phyloP scores from a whole-genome alignment of 768 basidiomycete species.

The Phanerochaete sordida region DNA sequence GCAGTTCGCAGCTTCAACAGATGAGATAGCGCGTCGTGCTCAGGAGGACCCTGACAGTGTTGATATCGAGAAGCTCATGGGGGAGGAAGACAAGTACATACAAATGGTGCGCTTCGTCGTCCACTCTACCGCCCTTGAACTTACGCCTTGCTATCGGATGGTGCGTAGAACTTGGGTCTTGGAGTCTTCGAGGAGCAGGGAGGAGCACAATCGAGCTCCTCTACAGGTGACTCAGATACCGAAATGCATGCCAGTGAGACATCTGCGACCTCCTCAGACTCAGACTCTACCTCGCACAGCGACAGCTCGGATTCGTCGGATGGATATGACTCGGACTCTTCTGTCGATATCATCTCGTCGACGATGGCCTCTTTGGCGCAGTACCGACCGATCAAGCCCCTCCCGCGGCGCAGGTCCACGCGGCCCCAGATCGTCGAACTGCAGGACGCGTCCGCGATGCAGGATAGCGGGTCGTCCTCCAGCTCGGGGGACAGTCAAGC shows the following conservation, averaged over 20 bases:
- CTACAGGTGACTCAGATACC: slow-evolving; percentile 10
- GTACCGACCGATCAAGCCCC: slow-evolving; percentile 13
- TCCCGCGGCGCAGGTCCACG: slow-evolving; percentile 8
- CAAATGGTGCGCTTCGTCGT: slow-evolving; percentile 10
- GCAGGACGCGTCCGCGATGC: slow-evolving; percentile 2
- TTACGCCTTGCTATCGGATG: neutral
- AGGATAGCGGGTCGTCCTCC: slow-evolving; percentile 6
- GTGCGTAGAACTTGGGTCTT: slow-evolving; percentile 20
- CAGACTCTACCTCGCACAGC: slow-evolving; percentile 2
- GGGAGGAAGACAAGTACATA: slow-evolving; percentile 25
- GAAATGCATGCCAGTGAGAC: slow-evolving; percentile 14
- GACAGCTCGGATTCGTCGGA: slow-evolving; percentile 10
- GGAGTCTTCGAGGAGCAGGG: slow-evolving; percentile 23
- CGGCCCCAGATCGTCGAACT: slow-evolving; percentile 14
- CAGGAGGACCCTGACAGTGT: slow-evolving; percentile 51
- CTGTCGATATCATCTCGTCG: slow-evolving; percentile 17
- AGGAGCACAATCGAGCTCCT: neutral
- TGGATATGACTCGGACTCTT: slow-evolving; percentile 15
- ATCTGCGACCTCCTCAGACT: slow-evolving; percentile 7
- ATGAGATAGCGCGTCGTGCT: slow-evolving; percentile 42
- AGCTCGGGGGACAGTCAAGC: slow-evolving; percentile 12
- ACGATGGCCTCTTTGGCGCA: slow-evolving; percentile 4
- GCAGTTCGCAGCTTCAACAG: slow-evolving; percentile 62
- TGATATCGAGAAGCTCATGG: slow-evolving; percentile 62
- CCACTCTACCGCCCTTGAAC: neutral